These are phyloP conservation scores for Eimeria sp. DNA, from an alignment of 169 alveolate species.

Conservation along the genomic window DNA sequence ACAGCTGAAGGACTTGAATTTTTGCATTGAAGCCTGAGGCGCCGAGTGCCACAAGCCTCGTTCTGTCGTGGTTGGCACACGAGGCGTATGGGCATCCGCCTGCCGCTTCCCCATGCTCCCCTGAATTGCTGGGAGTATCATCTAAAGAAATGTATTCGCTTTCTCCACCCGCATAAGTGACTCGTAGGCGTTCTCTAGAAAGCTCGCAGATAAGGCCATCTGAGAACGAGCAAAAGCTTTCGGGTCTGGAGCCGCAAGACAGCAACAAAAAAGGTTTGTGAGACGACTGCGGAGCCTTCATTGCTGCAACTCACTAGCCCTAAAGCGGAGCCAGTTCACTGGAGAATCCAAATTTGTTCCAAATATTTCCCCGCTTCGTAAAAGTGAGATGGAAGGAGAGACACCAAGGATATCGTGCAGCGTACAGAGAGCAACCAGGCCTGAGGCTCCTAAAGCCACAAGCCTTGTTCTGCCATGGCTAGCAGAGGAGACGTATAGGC, in stretches of 20 bases:
- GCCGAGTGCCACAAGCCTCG: slow-evolving; percentile 31
- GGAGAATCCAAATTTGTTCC: background rate
- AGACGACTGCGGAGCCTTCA: background rate
- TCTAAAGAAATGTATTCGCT: slow-evolving; percentile 9
- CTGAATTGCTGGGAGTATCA: background rate
- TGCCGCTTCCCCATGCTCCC: background rate
- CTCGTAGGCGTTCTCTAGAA: slow-evolving; percentile 4
- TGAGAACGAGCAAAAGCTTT: slow-evolving; percentile 36
- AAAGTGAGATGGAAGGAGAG: background rate
- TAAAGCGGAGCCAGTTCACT: background rate
- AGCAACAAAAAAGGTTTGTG: slow-evolving; percentile 5
- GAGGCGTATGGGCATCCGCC: background rate
- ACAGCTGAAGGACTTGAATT: slow-evolving; percentile 20
- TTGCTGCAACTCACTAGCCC: slow-evolving; percentile 1
- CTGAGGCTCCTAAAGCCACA: slow-evolving; percentile 24
- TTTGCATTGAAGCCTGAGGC: slow-evolving; percentile 42
- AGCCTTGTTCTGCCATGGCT: slow-evolving; percentile 12
- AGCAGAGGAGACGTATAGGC: slow-evolving; percentile 15
- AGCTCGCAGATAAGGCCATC: slow-evolving; percentile 65
- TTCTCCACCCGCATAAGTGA: background rate
- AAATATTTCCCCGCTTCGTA: background rate
- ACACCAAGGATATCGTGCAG: background rate
- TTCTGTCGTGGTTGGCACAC: slow-evolving; percentile 30
- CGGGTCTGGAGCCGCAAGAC: slow-evolving; percentile 56
- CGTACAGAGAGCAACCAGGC: background rate